phyloP scores from a whole-genome alignment of 179 eudicot species.

The Gypsophila paniculata region DNA sequence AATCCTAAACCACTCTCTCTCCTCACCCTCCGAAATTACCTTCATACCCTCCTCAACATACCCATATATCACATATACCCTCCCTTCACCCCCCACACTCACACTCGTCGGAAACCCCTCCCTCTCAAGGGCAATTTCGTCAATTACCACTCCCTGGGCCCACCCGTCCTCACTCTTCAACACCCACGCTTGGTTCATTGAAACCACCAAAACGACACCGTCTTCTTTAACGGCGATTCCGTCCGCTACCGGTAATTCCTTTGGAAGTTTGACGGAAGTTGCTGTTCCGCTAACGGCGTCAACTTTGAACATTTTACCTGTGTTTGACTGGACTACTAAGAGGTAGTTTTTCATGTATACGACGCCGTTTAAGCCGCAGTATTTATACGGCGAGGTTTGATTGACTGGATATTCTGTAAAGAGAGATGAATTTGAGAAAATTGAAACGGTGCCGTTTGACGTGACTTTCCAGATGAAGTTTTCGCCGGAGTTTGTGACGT shows the following conservation, averaged over 20 bases:
- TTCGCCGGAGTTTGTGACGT: constrained; percentile 60
- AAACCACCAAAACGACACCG: constrained; percentile 72
- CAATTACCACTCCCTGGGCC: constrained; percentile 59
- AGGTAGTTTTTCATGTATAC: constrained; percentile 55
- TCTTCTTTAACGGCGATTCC: constrained; percentile 57
- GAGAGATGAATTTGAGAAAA: constrained; percentile 47
- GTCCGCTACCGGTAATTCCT: constrained; percentile 43
- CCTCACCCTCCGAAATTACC: constrained; percentile 37
- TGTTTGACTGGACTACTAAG: constrained; percentile 62
- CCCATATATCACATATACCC: constrained; percentile 87
- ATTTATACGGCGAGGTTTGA: constrained; percentile 26
- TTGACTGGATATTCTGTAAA: constrained; percentile 42
- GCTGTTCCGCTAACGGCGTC: constrained; percentile 55
- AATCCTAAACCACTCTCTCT: constrained; percentile 61
- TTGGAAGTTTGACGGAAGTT: constrained; percentile 40
- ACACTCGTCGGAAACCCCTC: constrained; percentile 56
- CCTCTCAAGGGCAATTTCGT: constrained; percentile 66
- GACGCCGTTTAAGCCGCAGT: constrained; percentile 68
- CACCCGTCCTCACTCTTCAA: constrained; percentile 67
- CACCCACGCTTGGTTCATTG: constrained; percentile 42
- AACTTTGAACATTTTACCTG: constrained; percentile 68
- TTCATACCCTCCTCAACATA: constrained; percentile 54
- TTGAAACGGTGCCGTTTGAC: constrained; percentile 36
- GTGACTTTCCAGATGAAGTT: constrained; percentile 60
- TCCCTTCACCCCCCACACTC: constrained; percentile 46